These are phyloP conservation scores for Fusarium floridanum DNA, from an alignment of 2,329 filamentous ascomycete genomes.

Conservation along the genomic window DNA sequence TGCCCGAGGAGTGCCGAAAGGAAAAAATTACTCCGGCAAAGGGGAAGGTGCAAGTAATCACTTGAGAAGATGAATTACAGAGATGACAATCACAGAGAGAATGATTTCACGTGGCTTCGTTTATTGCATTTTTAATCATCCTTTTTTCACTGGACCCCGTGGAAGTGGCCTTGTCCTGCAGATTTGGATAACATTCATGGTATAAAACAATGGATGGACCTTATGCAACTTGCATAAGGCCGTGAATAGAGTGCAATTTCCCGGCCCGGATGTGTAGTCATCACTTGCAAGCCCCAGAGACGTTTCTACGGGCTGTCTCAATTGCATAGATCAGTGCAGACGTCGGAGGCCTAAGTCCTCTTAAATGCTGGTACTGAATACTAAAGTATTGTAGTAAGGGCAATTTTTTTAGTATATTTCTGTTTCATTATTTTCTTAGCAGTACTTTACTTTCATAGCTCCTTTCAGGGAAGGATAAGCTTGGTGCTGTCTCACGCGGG, in stretches of 20 bases:
- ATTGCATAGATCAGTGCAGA: background rate
- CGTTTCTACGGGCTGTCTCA: background rate
- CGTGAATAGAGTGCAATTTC: background rate
- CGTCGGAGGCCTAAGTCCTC: background rate
- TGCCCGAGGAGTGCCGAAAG: background rate
- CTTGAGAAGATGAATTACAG: background rate
- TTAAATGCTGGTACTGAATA: background rate
- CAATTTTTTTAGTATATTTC: background rate
- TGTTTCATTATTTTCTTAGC: background rate
- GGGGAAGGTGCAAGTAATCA: background rate
- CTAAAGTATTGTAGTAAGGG: background rate
- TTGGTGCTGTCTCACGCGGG: background rate
- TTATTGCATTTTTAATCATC: background rate
- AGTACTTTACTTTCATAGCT: background rate
- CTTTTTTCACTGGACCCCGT: too few relatives aligned
- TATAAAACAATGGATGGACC: background rate
- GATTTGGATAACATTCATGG: background rate
- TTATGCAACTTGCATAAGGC: background rate
- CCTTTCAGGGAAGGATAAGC: background rate
- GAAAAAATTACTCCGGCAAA: background rate
- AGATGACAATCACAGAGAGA: background rate
- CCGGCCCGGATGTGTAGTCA: background rate
- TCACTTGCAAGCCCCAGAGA: background rate
- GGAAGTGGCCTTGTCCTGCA: background rate
- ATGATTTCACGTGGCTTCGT: background rate